Conservation (phyloP, 345 rosid species). For the Eucalyptus curtisii region DNA sequence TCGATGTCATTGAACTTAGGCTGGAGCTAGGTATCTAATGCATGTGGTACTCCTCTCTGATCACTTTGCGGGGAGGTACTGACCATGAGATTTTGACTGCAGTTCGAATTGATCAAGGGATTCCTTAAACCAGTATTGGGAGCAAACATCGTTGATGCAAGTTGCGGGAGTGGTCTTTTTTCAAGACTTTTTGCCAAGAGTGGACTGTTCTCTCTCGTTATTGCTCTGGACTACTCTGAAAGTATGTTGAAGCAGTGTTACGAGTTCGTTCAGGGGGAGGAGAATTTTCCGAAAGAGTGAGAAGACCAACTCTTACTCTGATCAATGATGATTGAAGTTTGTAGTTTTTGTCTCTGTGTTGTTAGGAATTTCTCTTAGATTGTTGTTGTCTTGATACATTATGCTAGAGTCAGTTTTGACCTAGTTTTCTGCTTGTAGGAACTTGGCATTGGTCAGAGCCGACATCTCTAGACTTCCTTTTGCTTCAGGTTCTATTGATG, state of each 20-base stretch:
- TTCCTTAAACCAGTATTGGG: conserved; percentile 70
- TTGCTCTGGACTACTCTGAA: conserved; percentile 87
- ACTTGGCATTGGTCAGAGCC: conserved; percentile 67
- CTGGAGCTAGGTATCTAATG: neutral
- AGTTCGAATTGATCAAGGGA: conserved; percentile 74
- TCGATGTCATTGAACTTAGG: neutral
- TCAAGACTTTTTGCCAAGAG: conserved; percentile 68
- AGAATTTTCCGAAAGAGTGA: conserved; percentile 65
- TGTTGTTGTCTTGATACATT: neutral
- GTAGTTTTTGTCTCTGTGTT: neutral
- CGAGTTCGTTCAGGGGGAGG: conserved; percentile 47
- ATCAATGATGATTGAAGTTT: neutral
- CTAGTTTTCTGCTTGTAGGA: conserved; percentile 20
- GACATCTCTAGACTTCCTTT: conserved; percentile 88
- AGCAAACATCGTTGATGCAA: conserved; percentile 76
- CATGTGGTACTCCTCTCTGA: neutral
- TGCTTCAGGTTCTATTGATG: conserved; percentile 57
- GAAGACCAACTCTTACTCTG: neutral
- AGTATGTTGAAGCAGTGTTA: conserved; percentile 79
- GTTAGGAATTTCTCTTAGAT: neutral
- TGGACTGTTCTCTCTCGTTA: conserved; percentile 53
- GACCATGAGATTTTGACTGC: neutral
- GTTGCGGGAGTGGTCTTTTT: conserved; percentile 90
- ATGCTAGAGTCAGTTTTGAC: neutral
- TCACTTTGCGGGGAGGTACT: neutral